Evolutionary conservation across 495 filamentous ascomycete genomes (phyloP).

Genomic region (Bacidia gigantensis): DNA sequence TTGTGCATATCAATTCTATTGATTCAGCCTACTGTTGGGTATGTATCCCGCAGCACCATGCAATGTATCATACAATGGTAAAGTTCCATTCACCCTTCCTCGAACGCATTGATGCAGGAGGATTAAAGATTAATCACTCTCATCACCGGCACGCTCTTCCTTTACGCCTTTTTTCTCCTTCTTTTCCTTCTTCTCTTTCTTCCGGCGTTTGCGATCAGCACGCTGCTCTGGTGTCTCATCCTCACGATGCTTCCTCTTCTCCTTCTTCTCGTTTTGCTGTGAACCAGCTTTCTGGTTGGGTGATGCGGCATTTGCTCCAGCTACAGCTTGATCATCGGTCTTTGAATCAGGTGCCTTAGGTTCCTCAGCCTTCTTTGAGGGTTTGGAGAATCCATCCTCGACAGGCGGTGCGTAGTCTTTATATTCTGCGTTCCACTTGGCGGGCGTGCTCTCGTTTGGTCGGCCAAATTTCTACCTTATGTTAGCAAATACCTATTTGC

Average conservation of each 20-base stretch:
- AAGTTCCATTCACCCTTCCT: background rate
- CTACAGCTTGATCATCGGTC: background rate
- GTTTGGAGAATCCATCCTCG: slow-evolving; percentile 24
- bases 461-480: slow-evolving; percentile 68
- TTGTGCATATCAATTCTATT: too few relatives aligned
- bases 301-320: background rate
- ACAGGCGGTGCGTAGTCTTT: slow-evolving; percentile 62
- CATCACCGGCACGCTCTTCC: slow-evolving; percentile 30
- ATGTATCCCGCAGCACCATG: background rate
- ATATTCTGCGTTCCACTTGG: slow-evolving; percentile 80
- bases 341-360: background rate
- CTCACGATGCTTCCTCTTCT: slow-evolving; percentile 60
- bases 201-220: slow-evolving; percentile 60
- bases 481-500: slow-evolving; percentile 7
- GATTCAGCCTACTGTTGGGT: background rate
- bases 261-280: slow-evolving; percentile 19
- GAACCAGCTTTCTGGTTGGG: slow-evolving; percentile 17
- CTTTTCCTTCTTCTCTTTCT: slow-evolving; percentile 64
- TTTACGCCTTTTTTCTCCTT: slow-evolving; percentile 43
- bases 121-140: slow-evolving; percentile 36
- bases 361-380: slow-evolving; percentile 13
- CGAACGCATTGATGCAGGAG: too few relatives aligned
- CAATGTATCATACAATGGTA: background rate
- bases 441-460: slow-evolving; percentile 78
- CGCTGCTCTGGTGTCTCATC: slow-evolving; percentile 66